Conservation (phyloP, 1,284 basidiomycete genomes). For the Mycosarcoma maydis region DNA sequence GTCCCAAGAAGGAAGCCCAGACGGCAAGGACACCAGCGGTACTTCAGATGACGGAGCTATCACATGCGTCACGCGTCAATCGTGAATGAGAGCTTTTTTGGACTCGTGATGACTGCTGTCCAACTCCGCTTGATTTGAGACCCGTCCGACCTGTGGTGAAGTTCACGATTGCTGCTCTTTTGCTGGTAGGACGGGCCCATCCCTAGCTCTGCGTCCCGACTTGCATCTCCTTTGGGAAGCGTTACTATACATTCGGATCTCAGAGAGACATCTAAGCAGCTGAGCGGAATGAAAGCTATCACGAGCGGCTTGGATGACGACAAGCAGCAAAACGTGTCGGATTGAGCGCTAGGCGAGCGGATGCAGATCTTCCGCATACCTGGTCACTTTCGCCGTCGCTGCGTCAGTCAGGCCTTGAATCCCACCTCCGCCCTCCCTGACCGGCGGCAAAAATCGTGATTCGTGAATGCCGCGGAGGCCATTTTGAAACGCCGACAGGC, state of each 20-base stretch:
- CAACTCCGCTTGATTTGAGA: background rate
- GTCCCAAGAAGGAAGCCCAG: too few relatives aligned
- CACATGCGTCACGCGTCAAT: too few relatives aligned
- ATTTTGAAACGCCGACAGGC: constrained; percentile 1
- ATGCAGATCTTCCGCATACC: constrained; percentile 16
- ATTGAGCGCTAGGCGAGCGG: constrained; percentile 8
- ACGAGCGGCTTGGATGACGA: background rate
- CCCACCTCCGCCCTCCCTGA: background rate
- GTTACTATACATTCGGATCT: too few relatives aligned
- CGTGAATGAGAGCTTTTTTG: too few relatives aligned
- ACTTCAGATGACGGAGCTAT: too few relatives aligned
- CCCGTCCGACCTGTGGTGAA: too few relatives aligned
- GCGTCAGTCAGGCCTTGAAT: background rate
- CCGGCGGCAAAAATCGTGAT: background rate
- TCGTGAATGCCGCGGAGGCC: background rate
- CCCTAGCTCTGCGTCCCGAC: too few relatives aligned
- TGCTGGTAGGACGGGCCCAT: too few relatives aligned
- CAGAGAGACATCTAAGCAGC: too few relatives aligned
- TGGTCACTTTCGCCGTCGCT: background rate
- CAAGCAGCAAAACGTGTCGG: constrained; percentile 1
- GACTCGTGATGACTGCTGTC: background rate
- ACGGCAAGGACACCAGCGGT: too few relatives aligned
- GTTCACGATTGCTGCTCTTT: too few relatives aligned
- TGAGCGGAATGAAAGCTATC: background rate
- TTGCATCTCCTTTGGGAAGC: too few relatives aligned